Conservation (phyloP, 345 rosid genomes). For the Ailanthus altissimus region DNA sequence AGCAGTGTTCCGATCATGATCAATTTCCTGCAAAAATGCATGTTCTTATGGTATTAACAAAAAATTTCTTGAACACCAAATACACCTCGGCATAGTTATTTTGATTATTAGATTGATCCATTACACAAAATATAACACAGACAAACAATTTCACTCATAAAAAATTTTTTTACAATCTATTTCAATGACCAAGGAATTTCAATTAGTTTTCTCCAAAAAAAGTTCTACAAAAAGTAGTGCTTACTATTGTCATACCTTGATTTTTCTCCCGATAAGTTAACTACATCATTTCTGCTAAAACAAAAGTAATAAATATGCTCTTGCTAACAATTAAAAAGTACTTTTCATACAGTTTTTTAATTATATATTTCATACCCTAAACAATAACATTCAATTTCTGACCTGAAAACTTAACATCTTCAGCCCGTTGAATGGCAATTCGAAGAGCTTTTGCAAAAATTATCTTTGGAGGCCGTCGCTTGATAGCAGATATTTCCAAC, state of each 20-base stretch:
- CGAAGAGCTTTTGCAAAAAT: conserved; percentile 69
- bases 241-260: no score
- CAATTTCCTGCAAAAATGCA: background rate
- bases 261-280: background rate
- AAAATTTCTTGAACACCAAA: background rate
- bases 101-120: background rate
- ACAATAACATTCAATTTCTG: conserved; percentile 21
- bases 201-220: background rate
- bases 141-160: background rate
- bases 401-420: conserved; percentile 74
- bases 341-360: no score
- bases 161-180: background rate
- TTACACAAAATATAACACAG: background rate
- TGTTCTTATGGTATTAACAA: background rate
- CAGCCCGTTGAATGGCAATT: conserved; percentile 66
- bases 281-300: background rate
- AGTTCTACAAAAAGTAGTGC: no score
- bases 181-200: background rate
- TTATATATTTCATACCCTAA: background rate
- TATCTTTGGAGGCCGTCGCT: conserved; percentile 65
- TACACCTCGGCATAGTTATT: background rate
- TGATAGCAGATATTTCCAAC: conserved; percentile 70
- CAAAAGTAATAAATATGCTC: background rate
- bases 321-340: background rate
- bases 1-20: background rate